Evolutionary conservation across 345 rosid species (phyloP).

Genomic region (Brassica carinata): DNA sequence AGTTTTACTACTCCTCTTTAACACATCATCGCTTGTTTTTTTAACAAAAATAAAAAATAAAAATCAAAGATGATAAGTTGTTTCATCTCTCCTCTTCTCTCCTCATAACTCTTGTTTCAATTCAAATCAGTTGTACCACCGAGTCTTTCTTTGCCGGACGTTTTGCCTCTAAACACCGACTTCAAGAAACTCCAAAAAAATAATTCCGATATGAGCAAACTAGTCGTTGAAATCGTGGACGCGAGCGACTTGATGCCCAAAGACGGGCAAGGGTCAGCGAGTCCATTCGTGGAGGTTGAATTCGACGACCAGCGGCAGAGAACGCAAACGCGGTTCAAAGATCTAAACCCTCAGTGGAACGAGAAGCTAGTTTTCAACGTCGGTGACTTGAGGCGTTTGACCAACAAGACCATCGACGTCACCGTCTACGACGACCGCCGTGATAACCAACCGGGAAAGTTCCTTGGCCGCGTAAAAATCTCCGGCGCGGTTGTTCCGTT

Average conservation of each 20-base stretch:
- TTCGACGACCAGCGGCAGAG: constrained; percentile 60
- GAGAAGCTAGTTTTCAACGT: constrained; percentile 63
- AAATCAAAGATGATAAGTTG: not conserved
- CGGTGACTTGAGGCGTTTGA: constrained; percentile 46
- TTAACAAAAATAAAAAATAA: not conserved
- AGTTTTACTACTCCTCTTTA: constrained; percentile 28
- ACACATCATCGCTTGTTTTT: constrained; percentile 16
- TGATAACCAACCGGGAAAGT: constrained; percentile 52
- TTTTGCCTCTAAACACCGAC: not conserved
- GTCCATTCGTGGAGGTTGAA: constrained; percentile 69
- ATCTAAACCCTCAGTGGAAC: constrained; percentile 79
- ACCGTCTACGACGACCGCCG: constrained; percentile 58
- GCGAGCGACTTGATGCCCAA: constrained; percentile 83
- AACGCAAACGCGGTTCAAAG: constrained; percentile 64
- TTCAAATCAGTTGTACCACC: not conserved
- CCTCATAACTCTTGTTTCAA: constrained; percentile 11
- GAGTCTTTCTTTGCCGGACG: constrained; percentile 12
- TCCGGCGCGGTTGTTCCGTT: constrained; percentile 63
- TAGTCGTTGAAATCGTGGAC: constrained; percentile 71
- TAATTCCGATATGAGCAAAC: constrained; percentile 51
- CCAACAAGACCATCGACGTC: constrained; percentile 53
- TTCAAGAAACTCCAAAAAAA: not conserved
- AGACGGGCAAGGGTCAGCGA: constrained; percentile 83
- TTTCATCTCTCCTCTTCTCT: constrained; percentile 23
- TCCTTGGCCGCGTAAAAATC: constrained; percentile 82